Percentiles rank a stretch among this genome's conserved stretches.
phyloP scores from a whole-genome alignment of 2,329 filamentous ascomycete species.

The Akanthomyces dipterigenus region DNA sequence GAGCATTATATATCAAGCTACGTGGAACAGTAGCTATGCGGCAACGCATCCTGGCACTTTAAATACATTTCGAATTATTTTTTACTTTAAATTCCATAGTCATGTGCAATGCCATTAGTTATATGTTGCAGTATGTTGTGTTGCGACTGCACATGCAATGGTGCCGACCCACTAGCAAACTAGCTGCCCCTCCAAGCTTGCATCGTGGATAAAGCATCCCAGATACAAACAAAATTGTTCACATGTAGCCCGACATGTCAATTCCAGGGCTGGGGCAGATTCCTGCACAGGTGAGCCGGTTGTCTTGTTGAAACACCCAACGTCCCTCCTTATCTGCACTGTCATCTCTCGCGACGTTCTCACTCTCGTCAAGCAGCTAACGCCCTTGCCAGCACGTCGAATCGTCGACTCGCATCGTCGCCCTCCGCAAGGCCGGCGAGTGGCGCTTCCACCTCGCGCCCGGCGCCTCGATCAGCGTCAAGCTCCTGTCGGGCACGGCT shows the following conservation, averaged over 20 bases:
- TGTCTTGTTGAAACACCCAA: constrained; percentile 14
- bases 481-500: constrained; percentile 74
- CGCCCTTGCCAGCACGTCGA: constrained; percentile 23
- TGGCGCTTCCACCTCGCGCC: constrained; percentile 70
- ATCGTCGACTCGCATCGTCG: constrained; percentile 38
- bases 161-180: background rate
- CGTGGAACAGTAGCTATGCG: background rate
- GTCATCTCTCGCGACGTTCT: background rate
- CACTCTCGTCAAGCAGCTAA: background rate
- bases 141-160: background rate
- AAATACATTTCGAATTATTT: constrained; percentile 11
- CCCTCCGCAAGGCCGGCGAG: constrained; percentile 60
- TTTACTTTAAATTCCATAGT: background rate
- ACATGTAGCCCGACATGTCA: constrained; percentile 51
- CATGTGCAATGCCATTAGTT: background rate
- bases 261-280: constrained; percentile 68
- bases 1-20: background rate
- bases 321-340: background rate
- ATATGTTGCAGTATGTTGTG: background rate
- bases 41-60: background rate
- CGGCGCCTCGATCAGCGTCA: constrained; percentile 36
- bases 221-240: background rate
- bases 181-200: constrained; percentile 1
- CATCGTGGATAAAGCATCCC: background rate
- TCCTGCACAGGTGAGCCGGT: constrained; percentile 44